A percentile compares a stretch with the other conserved stretches of the same genome.
Conservation (phyloP, 2,329 filamentous ascomycete species). For the Talaromyces sp. region DNA sequence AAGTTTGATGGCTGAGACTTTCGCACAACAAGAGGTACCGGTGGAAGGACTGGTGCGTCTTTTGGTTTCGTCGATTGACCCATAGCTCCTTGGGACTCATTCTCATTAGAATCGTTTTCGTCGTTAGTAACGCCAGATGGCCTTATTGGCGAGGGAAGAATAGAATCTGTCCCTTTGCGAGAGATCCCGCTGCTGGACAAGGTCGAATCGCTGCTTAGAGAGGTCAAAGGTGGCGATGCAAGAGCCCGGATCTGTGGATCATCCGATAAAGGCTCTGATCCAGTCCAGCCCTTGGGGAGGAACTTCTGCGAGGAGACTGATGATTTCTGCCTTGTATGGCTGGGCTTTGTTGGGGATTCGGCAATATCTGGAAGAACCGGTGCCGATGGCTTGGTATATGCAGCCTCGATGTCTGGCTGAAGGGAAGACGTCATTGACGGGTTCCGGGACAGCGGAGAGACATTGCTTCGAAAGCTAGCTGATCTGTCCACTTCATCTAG, state of each 20-base stretch:
- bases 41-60: conserved; percentile 29
- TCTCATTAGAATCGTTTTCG: not conserved
- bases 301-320: conserved; percentile 29
- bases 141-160: not conserved
- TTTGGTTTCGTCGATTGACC: conserved; percentile 22
- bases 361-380: conserved; percentile 18
- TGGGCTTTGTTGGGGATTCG: conserved; percentile 13
- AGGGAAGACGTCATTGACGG: conserved; percentile 23
- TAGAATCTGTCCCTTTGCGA: not conserved
- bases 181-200: not conserved
- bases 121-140: not conserved
- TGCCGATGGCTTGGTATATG: conserved; percentile 9
- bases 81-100: not conserved
- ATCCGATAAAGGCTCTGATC: conserved; percentile 26
- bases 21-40: conserved; percentile 19
- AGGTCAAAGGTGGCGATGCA: conserved; percentile 9
- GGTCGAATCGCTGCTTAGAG: not conserved
- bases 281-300: conserved; percentile 24
- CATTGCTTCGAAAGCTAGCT: conserved; percentile 16
- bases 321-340: conserved; percentile 27
- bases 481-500: conserved; percentile 2
- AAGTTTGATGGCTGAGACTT: conserved; percentile 20
- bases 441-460: conserved; percentile 22
- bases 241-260: conserved; percentile 34
- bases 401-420: conserved; percentile 12